Evolutionary conservation across 2,329 filamentous ascomycete genomes (phyloP), one percentile per base, ranked within the genome.

Genomic region (Epichloe glyceriae): DNA sequence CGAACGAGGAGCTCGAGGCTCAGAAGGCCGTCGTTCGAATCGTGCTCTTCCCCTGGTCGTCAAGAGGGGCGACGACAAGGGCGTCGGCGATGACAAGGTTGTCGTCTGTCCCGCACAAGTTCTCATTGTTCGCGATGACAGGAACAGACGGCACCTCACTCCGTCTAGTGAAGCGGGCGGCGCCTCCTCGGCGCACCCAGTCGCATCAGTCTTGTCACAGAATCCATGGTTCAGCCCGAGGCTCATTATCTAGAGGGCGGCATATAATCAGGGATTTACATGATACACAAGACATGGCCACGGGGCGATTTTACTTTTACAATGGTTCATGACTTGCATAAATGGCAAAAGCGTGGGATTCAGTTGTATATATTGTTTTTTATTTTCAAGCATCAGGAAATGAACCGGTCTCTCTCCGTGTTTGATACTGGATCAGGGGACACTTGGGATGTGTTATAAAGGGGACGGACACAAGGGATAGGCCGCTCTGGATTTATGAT

Each of bases 91-190:
- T 50, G 89, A 96, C 58, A 90, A 97, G 73, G 88, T 95, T 56
- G 90, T 97, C 45, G 88, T 98, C 43, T 95, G 86, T 63, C 91
- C 91, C 10, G 93, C 94, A 6, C 91, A 97, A 67, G 93, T 98
- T 37, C 78, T 97, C 54, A 80, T 96, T 42, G 85, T 85, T 58
- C 64, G 70, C 60, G 65, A 75, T 47, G 65, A 75, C 46, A 64
- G 71, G 57, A 61, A 55, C 53, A 61, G 58, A 50, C 65, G 67
- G 46, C 65, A 64, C 39, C 60, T 64, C 46, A 73, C 73, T 37
- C 73, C 74, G 5, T 71, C 70, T 10, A 79, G 75, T 51, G 78
- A 80, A 35, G 69, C 69, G 12, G 76, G 76, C 51, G 74, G 73
- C 44, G 71, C 62, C 22, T 70, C 68, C 55, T 68, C 33, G 62